Conservation (phyloP, 2,329 filamentous ascomycete species). For the Neocucurbitaria cava region DNA sequence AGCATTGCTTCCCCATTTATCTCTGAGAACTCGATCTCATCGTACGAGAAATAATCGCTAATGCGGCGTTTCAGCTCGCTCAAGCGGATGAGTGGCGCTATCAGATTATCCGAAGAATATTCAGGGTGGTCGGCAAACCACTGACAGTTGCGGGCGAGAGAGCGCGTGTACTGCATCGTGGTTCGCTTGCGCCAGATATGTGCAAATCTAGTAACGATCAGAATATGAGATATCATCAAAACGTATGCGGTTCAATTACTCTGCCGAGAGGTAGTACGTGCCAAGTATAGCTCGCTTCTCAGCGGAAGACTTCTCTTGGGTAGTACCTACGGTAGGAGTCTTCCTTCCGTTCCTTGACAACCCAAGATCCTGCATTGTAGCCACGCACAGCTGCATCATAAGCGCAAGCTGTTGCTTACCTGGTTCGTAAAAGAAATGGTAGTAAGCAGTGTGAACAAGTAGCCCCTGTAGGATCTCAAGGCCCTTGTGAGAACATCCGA, state of each 20-base stretch:
- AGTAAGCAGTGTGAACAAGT: conserved; percentile 46
- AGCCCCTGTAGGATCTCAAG: conserved; percentile 52
- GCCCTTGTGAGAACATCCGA: conserved; percentile 40
- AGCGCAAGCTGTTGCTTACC: conserved; percentile 41
- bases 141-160: conserved; percentile 20
- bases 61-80: conserved; percentile 23
- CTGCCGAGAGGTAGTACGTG: conserved; percentile 5
- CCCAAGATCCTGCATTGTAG: conserved; percentile 45
- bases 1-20: conserved; percentile 23
- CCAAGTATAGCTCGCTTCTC: conserved; percentile 31
- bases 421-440: conserved; percentile 40
- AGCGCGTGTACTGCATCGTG: conserved; percentile 21
- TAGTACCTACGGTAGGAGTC: neutral
- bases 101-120: conserved; percentile 21
- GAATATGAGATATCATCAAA: neutral
- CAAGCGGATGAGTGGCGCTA: conserved; percentile 21
- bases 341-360: conserved; percentile 14
- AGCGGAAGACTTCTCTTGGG: neutral
- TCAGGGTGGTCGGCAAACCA: conserved; percentile 8
- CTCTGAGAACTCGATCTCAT: conserved; percentile 27
- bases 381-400: conserved; percentile 47
- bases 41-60: conserved; percentile 28
- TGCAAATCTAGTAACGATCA: neutral
- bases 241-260: neutral
- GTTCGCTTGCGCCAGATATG: conserved; percentile 3